A percentile compares a stretch with the other conserved stretches of the same genome.
phyloP scores from a whole-genome alignment of 106 monocot genomes.

The Alisma plantagoaquatica region DNA sequence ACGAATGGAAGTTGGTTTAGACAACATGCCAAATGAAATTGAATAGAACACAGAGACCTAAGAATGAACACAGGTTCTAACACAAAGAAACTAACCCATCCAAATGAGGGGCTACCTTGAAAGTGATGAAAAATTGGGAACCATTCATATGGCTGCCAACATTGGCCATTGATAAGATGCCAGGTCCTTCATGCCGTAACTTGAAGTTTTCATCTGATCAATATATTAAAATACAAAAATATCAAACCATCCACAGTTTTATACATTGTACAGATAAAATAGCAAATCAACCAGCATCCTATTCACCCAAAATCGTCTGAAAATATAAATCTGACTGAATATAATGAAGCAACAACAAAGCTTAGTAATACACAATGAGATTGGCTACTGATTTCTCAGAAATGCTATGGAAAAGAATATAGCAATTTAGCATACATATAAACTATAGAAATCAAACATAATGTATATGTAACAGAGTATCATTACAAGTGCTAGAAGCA shows the following conservation, averaged over 20 bases:
- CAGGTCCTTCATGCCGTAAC: constrained; percentile 72
- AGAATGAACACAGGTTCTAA: too few species aligned
- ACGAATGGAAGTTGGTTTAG: too few species aligned
- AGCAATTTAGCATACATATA: background rate
- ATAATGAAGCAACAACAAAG: too few species aligned
- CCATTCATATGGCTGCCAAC: constrained; percentile 81
- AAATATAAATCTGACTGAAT: too few species aligned
- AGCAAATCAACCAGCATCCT: too few species aligned
- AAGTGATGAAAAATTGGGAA: constrained; percentile 95
- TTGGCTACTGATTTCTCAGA: too few species aligned
- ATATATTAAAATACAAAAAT: constrained; percentile 1
- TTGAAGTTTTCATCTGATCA: constrained; percentile 89
- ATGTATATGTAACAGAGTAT: background rate
- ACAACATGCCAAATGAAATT: too few species aligned
- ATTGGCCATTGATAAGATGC: constrained; percentile 89
- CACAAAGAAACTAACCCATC: constrained; percentile 73
- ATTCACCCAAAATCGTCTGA: too few species aligned
- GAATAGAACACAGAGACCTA: too few species aligned
- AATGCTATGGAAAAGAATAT: background rate
- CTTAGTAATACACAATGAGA: too few species aligned
- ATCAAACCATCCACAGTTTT: background rate
- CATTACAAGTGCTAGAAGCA: background rate
- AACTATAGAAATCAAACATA: background rate
- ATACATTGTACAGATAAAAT: too few species aligned
- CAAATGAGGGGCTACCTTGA: constrained; percentile 75